phyloP scores from a whole-genome alignment of 2,329 filamentous ascomycete species.

The Rugonectria rugulosa region DNA sequence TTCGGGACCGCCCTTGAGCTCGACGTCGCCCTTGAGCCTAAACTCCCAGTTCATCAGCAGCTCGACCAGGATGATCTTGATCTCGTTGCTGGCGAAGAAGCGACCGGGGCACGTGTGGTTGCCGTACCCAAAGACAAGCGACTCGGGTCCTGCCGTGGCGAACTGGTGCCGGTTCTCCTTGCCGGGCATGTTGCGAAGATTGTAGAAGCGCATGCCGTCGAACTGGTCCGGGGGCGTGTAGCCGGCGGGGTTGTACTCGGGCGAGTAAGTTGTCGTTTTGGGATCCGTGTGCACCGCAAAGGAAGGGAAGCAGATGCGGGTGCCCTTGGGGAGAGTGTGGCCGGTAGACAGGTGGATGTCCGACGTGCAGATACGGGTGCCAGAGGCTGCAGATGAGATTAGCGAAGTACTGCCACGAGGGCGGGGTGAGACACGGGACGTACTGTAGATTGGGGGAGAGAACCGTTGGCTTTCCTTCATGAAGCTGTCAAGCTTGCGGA shows the following conservation, averaged over 20 bases:
- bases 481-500: slow-evolving; percentile 33
- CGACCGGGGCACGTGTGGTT: slow-evolving; percentile 30
- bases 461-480: slow-evolving; percentile 34
- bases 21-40: slow-evolving; percentile 10
- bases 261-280: slow-evolving; percentile 9
- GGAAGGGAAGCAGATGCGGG: slow-evolving; percentile 29
- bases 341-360: slow-evolving; percentile 23
- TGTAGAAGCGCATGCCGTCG: slow-evolving; percentile 29
- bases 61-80: slow-evolving; percentile 30
- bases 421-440: no score
- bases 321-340: slow-evolving; percentile 27
- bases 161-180: slow-evolving; percentile 25
- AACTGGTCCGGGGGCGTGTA: slow-evolving; percentile 22
- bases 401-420: no score
- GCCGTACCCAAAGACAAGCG: slow-evolving; percentile 23
- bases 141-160: slow-evolving; percentile 16
- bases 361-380: slow-evolving; percentile 11
- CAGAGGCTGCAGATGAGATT: no score
- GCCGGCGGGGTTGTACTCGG: slow-evolving; percentile 5
- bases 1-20: slow-evolving; percentile 15
- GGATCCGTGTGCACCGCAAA: slow-evolving; percentile 27
- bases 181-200: slow-evolving; percentile 19
- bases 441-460: slow-evolving; percentile 31
- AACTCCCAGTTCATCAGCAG: slow-evolving; percentile 29
- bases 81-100: slow-evolving; percentile 25